These are phyloP conservation scores for Trichoderma sp. DNA, from an alignment of 2,329 filamentous ascomycete species.

Conservation along the genomic window DNA sequence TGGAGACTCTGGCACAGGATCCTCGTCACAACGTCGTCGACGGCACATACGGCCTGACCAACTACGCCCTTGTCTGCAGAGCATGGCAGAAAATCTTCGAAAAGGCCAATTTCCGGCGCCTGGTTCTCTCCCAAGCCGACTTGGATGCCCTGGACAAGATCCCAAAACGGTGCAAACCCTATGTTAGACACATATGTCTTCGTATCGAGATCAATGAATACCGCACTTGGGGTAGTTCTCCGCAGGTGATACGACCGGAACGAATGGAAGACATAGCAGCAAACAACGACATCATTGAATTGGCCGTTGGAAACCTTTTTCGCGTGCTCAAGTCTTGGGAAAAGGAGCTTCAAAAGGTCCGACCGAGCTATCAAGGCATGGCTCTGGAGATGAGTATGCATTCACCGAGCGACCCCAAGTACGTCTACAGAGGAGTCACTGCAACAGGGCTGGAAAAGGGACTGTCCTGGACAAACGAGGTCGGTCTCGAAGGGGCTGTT, in stretches of 20 bases:
- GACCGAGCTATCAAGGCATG: neutral
- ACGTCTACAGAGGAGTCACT: neutral
- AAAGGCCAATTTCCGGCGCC: neutral
- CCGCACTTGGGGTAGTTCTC: neutral
- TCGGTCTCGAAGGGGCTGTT: neutral
- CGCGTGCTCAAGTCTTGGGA: neutral
- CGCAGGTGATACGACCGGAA: neutral
- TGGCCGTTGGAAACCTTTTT: neutral
- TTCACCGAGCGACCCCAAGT: constrained; percentile 9
- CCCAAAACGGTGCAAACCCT: neutral
- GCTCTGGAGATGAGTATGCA: constrained; percentile 8
- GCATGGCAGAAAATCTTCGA: constrained; percentile 1
- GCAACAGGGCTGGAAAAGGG: neutral
- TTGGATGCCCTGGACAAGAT: neutral
- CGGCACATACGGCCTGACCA: neutral
- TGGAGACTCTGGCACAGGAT: neutral
- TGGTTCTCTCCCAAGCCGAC: neutral
- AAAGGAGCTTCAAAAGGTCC: neutral
- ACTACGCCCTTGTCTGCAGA: constrained; percentile 9
- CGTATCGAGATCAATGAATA: neutral
- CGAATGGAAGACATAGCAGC: neutral
- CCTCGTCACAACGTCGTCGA: neutral
- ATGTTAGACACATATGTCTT: constrained; percentile 7
- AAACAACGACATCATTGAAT: neutral
- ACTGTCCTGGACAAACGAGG: neutral